Percentiles rank a stretch among this genome's conserved stretches.
Conservation (phyloP, 495 filamentous ascomycete genomes). For the Podospora pseudocomata region DNA sequence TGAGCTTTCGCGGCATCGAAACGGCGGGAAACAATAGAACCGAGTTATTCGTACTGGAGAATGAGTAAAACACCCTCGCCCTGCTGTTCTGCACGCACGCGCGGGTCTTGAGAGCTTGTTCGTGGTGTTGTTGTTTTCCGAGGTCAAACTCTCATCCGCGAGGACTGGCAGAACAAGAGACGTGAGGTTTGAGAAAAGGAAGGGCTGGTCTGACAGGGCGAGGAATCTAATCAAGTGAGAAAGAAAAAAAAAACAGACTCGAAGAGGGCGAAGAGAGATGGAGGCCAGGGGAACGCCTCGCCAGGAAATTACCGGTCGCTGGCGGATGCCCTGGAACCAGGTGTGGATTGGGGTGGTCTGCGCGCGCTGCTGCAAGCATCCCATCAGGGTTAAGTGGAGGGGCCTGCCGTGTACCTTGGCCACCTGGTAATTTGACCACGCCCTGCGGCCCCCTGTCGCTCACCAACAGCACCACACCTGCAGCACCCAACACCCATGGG, state of each 20-base stretch:
- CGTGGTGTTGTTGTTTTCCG: background rate
- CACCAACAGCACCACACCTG: too few relatives aligned
- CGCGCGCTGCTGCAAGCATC: background rate
- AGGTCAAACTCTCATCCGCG: background rate
- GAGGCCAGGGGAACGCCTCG: background rate
- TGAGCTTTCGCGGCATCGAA: conserved; percentile 53
- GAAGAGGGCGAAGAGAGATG: background rate
- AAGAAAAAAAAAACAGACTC: background rate
- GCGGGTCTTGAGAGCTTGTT: background rate
- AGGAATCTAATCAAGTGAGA: background rate
- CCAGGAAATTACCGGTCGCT: conserved; percentile 5
- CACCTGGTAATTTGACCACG: background rate
- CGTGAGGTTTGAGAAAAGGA: background rate
- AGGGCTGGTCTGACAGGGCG: background rate
- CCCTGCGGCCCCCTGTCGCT: background rate
- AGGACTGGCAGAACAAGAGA: background rate
- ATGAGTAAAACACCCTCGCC: conserved; percentile 7
- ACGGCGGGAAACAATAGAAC: background rate
- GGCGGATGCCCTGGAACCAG: conserved; percentile 1
- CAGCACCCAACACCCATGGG: background rate
- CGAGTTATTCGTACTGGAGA: conserved; percentile 5
- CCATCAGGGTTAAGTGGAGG: background rate
- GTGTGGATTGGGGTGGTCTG: background rate
- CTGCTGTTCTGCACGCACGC: conserved; percentile 3
- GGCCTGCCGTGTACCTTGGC: background rate